Evolutionary conservation across 768 basidiomycete genomes (phyloP).

Genomic region (Melanogaster broomeanus): DNA sequence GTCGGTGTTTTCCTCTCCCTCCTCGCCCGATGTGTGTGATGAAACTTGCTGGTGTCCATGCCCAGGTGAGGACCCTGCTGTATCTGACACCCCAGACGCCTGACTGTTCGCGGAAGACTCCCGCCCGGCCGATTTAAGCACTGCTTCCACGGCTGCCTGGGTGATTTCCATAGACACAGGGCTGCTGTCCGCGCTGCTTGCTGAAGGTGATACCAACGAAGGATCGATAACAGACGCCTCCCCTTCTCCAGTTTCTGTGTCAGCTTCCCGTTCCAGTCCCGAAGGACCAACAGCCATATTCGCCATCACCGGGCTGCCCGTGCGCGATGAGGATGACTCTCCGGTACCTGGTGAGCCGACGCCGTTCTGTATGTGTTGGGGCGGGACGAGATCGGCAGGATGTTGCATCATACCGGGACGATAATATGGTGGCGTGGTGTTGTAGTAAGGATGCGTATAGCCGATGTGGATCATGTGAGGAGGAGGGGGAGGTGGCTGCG

Average conservation of each 20-base stretch:
- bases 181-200: conserved; percentile 19
- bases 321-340: conserved; percentile 30
- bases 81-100: conserved; percentile 5
- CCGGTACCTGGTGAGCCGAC: conserved; percentile 22
- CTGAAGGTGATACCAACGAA: conserved; percentile 32
- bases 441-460: conserved; percentile 40
- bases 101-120: conserved; percentile 18
- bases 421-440: conserved; percentile 47
- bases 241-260: conserved; percentile 7
- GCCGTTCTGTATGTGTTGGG: conserved; percentile 25
- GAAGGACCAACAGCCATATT: conserved; percentile 24
- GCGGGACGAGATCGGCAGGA: conserved; percentile 15
- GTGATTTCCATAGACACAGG: conserved; percentile 20
- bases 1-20: conserved; percentile 10
- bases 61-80: conserved; percentile 6
- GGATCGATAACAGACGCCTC: conserved; percentile 38
- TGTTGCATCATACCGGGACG: conserved; percentile 36
- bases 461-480: conserved; percentile 34
- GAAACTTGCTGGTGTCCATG: neutral
- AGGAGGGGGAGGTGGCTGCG: conserved; percentile 33
- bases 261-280: conserved; percentile 12
- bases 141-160: conserved; percentile 34
- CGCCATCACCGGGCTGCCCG: conserved; percentile 21
- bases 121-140: conserved; percentile 36
- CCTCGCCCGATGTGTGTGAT: conserved; percentile 10